These are phyloP conservation scores for Clathrospora elynae DNA, from an alignment of 2,329 filamentous ascomycete genomes.

Conservation along the genomic window DNA sequence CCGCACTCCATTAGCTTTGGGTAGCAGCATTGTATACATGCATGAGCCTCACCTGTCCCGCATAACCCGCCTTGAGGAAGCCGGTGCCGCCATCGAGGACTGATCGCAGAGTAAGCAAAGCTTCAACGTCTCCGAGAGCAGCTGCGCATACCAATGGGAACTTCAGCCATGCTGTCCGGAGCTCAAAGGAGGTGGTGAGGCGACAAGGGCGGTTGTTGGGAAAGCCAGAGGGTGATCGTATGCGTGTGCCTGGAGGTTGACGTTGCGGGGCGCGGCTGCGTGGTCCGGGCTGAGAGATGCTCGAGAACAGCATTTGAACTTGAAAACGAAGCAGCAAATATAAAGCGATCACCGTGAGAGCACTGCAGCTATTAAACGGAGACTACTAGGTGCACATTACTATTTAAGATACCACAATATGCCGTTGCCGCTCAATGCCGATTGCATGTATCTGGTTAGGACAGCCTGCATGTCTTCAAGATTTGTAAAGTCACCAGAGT, in stretches of 20 bases:
- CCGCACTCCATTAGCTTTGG: conserved; percentile 13
- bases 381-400: no score
- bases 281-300: conserved; percentile 22
- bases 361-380: no score
- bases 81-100: conserved; percentile 99
- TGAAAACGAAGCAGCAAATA: not conserved
- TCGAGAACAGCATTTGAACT: conserved; percentile 10
- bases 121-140: conserved; percentile 8
- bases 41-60: conserved; percentile 69
- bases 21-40: not conserved
- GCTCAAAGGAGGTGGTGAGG: conserved; percentile 20
- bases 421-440: no score
- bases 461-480: no score
- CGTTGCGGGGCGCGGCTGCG: conserved; percentile 34
- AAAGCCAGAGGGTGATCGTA: conserved; percentile 20
- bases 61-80: conserved; percentile 99
- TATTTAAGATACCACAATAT: no score
- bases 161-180: conserved; percentile 52
- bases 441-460: no score
- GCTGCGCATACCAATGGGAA: conserved; percentile 54
- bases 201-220: conserved; percentile 12
- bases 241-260: conserved; percentile 28
- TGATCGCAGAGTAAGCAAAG: conserved; percentile 53
- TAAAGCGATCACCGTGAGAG: no score
- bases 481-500: no score